Percentiles rank a stretch among this genome's conserved stretches.
Conservation (phyloP, 2,329 filamentous ascomycete genomes). For the Malbranchea cinnamomea region DNA sequence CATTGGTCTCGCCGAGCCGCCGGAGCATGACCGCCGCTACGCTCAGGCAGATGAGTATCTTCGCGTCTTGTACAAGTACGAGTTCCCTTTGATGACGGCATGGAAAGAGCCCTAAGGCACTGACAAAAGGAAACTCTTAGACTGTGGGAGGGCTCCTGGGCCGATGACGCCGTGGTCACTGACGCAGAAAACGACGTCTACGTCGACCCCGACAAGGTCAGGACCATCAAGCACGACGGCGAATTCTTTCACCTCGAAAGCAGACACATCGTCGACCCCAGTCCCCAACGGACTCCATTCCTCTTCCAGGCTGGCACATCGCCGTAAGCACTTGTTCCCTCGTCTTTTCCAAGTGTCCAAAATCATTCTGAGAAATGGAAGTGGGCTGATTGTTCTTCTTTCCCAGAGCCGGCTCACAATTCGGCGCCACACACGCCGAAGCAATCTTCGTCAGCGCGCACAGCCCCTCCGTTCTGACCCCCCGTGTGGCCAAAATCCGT, state of each 20-base stretch:
- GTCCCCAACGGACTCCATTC: slow-evolving; percentile 42
- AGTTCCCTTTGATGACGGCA: not conserved
- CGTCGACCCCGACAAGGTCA: slow-evolving; percentile 43
- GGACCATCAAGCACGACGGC: slow-evolving; percentile 45
- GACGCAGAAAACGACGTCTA: slow-evolving; percentile 42
- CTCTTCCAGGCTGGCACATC: slow-evolving; percentile 47
- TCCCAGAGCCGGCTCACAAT: slow-evolving; percentile 35
- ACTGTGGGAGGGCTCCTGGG: slow-evolving; percentile 42
- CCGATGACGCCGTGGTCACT: slow-evolving; percentile 40
- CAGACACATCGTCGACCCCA: slow-evolving; percentile 38
- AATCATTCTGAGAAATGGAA: not conserved
- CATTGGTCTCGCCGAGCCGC: slow-evolving; percentile 42
- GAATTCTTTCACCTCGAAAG: slow-evolving; percentile 37
- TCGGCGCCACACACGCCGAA: slow-evolving; percentile 44
- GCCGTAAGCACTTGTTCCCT: slow-evolving; percentile 14
- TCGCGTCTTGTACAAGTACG: slow-evolving; percentile 44
- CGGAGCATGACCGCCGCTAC: slow-evolving; percentile 48
- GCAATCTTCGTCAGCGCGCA: slow-evolving; percentile 45
- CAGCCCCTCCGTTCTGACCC: slow-evolving; percentile 33
- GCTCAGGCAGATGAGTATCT: slow-evolving; percentile 48
- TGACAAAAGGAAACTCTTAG: slow-evolving; percentile 14
- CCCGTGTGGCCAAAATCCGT: slow-evolving; percentile 40
- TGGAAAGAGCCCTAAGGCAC: not conserved
- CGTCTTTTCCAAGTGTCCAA: not conserved
- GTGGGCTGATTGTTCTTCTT: not conserved